Evolutionary conservation across 306 rosid species (phyloP).

Genomic region (Rosa lucieae): DNA sequence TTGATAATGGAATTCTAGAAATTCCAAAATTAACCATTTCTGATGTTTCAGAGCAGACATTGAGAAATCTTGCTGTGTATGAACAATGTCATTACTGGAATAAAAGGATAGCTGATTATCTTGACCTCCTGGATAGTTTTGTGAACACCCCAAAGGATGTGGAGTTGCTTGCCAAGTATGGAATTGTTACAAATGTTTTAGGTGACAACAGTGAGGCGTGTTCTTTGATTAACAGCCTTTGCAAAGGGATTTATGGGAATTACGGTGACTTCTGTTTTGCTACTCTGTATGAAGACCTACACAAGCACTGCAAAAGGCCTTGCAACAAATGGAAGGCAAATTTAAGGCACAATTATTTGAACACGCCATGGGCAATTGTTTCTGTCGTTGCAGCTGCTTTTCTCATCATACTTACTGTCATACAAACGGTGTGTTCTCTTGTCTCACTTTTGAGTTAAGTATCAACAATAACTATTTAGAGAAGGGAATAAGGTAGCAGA

Average conservation of each 20-base stretch:
- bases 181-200: constrained; percentile 13
- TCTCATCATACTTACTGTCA: constrained; percentile 15
- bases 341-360: constrained; percentile 17
- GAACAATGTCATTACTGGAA: constrained; percentile 25
- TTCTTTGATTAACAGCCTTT: not conserved
- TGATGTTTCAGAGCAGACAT: not conserved
- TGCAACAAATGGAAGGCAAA: constrained; percentile 24
- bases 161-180: constrained; percentile 24
- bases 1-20: not conserved
- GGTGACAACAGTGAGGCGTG: constrained; percentile 8
- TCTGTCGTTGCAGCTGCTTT: constrained; percentile 12
- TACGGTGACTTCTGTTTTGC: not conserved
- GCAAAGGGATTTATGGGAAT: not conserved
- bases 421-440: constrained; percentile 5
- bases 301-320: not conserved
- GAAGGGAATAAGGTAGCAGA: too few relatives aligned
- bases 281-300: not conserved
- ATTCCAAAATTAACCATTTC: constrained; percentile 20
- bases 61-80: constrained; percentile 29
- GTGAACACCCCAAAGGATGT: constrained; percentile 12
- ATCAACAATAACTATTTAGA: too few relatives aligned
- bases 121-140: constrained; percentile 15
- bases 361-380: constrained; percentile 15
- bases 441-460: too few relatives aligned
- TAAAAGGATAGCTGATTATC: constrained; percentile 15